Evolutionary conservation across 2,329 filamentous ascomycete genomes (phyloP).

Genomic region (Magnaporthiopsis rhizophila): DNA sequence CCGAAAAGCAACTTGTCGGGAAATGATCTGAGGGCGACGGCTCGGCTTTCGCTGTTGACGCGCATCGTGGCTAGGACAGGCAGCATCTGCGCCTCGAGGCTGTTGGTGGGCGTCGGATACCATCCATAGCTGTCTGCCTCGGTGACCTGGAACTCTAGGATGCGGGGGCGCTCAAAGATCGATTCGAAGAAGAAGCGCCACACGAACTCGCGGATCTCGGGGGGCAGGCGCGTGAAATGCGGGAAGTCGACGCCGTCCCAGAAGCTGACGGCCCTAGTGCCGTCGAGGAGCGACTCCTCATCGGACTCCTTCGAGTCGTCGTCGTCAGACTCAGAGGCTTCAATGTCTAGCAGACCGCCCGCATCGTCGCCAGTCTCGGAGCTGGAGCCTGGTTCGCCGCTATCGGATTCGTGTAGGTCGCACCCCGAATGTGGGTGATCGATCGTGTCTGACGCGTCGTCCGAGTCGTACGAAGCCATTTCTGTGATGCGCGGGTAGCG

Average conservation of each 20-base stretch:
- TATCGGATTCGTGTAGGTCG: background rate
- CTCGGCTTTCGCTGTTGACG: slow-evolving; percentile 13
- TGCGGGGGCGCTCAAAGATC: slow-evolving; percentile 3
- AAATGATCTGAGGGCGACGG: slow-evolving; percentile 8
- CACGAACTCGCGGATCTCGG: slow-evolving; percentile 13
- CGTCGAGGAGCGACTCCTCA: background rate
- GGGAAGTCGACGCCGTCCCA: slow-evolving; percentile 6
- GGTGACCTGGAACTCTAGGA: slow-evolving; percentile 7
- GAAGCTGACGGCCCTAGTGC: background rate
- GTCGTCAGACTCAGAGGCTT: background rate
- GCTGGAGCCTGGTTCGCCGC: background rate
- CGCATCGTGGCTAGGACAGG: background rate
- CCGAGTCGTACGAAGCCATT: background rate
- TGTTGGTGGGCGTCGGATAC: background rate
- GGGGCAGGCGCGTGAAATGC: slow-evolving; percentile 11
- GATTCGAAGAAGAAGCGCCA: slow-evolving; percentile 13
- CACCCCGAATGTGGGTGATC: background rate
- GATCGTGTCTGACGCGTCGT: background rate
- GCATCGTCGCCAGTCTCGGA: background rate
- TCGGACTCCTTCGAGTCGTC: background rate
- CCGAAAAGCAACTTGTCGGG: slow-evolving; percentile 12
- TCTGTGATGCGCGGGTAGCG: too few relatives aligned
- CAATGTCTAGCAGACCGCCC: background rate
- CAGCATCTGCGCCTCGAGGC: background rate
- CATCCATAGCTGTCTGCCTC: background rate